Evolutionary conservation across 345 rosid genomes (phyloP).

Genomic region (Eucalyptus cloeziana): DNA sequence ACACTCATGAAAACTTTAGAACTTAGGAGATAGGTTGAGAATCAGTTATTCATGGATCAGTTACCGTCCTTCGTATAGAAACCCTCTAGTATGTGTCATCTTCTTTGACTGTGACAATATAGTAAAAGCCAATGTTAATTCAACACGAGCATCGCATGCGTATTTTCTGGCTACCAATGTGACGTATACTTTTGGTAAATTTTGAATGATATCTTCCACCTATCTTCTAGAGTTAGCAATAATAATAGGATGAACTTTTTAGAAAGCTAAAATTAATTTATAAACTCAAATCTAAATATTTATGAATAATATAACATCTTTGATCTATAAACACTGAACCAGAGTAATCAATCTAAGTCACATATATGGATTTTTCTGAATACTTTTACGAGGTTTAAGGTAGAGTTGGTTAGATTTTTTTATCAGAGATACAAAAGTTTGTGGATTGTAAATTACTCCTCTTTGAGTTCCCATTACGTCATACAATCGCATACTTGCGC

Average conservation of each 20-base stretch:
- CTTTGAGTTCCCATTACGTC: background rate
- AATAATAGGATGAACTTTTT: background rate
- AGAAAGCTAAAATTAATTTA: background rate
- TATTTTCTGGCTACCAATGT: background rate
- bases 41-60: background rate
- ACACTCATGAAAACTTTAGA: background rate
- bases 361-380: background rate
- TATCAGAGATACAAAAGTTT: background rate
- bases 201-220: background rate
- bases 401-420: background rate
- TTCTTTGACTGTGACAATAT: background rate
- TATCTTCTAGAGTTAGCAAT: background rate
- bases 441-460: background rate
- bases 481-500: background rate
- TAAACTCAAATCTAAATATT: background rate
- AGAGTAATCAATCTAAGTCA: background rate
- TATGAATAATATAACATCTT: background rate
- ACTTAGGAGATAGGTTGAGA: background rate
- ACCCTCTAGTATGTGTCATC: background rate
- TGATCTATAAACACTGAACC: background rate
- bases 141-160: background rate
- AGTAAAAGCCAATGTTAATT: background rate
- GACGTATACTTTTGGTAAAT: background rate
- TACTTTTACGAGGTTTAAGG: background rate
- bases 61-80: background rate